Conservation (phyloP, 2,329 filamentous ascomycete species). For the Hypoxylon sp. region DNA sequence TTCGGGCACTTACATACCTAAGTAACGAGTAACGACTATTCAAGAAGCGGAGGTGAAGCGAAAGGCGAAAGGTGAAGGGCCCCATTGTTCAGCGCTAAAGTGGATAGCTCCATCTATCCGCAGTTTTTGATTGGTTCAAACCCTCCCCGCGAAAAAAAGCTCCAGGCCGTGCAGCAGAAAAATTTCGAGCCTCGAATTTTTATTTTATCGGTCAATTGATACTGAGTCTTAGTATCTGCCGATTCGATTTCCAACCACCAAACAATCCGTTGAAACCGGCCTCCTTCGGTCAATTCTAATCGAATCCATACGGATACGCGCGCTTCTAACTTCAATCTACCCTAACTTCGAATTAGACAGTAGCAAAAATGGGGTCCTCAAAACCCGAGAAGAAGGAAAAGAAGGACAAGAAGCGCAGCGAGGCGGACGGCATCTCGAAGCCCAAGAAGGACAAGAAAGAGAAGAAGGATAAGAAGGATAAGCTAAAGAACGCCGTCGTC, state of each 20-base stretch:
- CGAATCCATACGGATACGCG: background rate
- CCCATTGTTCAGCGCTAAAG: constrained; percentile 21
- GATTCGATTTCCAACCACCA: constrained; percentile 15
- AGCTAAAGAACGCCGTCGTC: constrained; percentile 70
- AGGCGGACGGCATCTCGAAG: constrained; percentile 65
- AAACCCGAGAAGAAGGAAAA: constrained; percentile 66
- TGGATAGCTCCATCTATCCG: constrained; percentile 34
- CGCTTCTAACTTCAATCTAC: background rate
- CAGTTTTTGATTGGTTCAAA: constrained; percentile 41
- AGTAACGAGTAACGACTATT: background rate
- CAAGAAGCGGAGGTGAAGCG: background rate
- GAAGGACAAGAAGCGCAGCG: constrained; percentile 66
- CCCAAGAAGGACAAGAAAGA: constrained; percentile 74
- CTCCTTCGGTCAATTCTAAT: background rate
- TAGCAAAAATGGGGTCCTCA: constrained; percentile 48
- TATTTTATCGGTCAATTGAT: constrained; percentile 37
- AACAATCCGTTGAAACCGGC: constrained; percentile 11
- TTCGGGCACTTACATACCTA: no score
- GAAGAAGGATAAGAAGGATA: constrained; percentile 76
- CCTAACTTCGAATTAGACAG: background rate
- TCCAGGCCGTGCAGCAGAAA: constrained; percentile 41
- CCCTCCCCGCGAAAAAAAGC: constrained; percentile 33
- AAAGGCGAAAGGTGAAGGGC: background rate
- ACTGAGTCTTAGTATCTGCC: constrained; percentile 14
- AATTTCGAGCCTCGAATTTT: constrained; percentile 44